Evolutionary conservation across 2,329 filamentous ascomycete species (phyloP), one percentile per base, ranked within the genome.

Genomic region (Calonectria pteridis): DNA sequence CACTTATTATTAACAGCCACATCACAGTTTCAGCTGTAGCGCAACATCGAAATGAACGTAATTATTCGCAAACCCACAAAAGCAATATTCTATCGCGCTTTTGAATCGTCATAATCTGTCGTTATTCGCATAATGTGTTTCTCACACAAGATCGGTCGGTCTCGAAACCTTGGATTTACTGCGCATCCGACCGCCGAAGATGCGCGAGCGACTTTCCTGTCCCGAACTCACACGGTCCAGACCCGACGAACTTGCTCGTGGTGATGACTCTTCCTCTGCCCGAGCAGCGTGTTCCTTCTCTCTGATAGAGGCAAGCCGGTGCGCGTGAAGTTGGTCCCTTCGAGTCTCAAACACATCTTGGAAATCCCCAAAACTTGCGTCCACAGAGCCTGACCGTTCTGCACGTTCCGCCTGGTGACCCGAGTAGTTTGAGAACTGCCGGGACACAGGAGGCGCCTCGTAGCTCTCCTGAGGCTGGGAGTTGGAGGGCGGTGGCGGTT

Each of bases 321-420:
- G 82, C 7, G 83, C 83, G 1, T 80, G 81, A 6, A 82, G 67
- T 3, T 83, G 80, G 4, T 86, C 81, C 40, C 83, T 84, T 33
- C 87, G 86, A 55, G 81, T 84, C 33, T 85, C 84, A 63, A 88
- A 89, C 0, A 89, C 86, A 67, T 89, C 85, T 69, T 86, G 83
- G 82, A 87, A 87, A 76, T 89, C 83, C 46, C 83, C 82, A 62
- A 85, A 80, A 16, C 79, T 78, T 49, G 85, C 84, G 28, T 82
- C 82, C 6, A 81, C 71, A 16, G 82, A 78, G 20, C 53, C 70
- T 7, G 65, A 31, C 31, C 51, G 66, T 18, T 73, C 71, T 14
- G 50, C 50, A 11, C 40, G 59, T 33, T 73, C 63, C 18, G 49
- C 31, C 16, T 50, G 28, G 20, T 37, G 55, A 13, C n/a, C 46